phyloP scores from a whole-genome alignment of 2,329 filamentous ascomycete species.

The Aspergillaceae sp. region DNA sequence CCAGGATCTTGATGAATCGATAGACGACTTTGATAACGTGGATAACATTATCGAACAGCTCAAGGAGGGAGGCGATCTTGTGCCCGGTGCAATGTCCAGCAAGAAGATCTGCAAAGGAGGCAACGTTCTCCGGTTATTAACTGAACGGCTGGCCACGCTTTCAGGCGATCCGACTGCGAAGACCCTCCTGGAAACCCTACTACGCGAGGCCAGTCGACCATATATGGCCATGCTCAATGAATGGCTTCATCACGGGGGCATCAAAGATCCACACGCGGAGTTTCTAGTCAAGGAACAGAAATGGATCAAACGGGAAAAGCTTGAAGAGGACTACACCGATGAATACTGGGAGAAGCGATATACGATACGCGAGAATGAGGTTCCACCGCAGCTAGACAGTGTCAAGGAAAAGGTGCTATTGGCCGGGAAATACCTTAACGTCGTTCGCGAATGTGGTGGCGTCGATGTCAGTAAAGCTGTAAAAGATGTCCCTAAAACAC shows the following conservation, averaged over 20 bases:
- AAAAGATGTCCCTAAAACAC: conserved; percentile 78
- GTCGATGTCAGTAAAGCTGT: conserved; percentile 87
- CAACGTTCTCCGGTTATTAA: conserved; percentile 80
- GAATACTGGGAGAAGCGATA: conserved; percentile 99
- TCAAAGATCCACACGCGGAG: conserved; percentile 86
- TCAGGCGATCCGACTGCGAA: conserved; percentile 87
- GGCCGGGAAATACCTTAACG: conserved; percentile 95
- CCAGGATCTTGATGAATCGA: conserved; percentile 57
- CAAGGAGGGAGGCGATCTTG: conserved; percentile 73
- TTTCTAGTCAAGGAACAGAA: conserved; percentile 94
- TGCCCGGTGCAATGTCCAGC: conserved; percentile 66
- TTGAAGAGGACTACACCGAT: conserved; percentile 95
- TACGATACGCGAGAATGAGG: conserved; percentile 81
- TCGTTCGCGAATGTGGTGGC: conserved; percentile 92
- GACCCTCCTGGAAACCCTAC: conserved; percentile 66
- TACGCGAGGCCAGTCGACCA: conserved; percentile 81
- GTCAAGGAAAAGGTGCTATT: conserved; percentile 92
- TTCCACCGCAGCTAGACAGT: conserved; percentile 81
- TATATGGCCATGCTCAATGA: conserved; percentile 99
- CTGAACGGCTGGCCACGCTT: conserved; percentile 75
- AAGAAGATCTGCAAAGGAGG: conserved; percentile 98
- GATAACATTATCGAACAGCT: conserved; percentile 90
- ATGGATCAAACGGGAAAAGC: conserved; percentile 79
- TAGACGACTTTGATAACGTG: conserved; percentile 71
- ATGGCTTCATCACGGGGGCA: conserved; percentile 93